These are phyloP conservation scores for Dichomitus squalens DNA, from an alignment of 1,284 basidiomycete species.

Conservation along the genomic window DNA sequence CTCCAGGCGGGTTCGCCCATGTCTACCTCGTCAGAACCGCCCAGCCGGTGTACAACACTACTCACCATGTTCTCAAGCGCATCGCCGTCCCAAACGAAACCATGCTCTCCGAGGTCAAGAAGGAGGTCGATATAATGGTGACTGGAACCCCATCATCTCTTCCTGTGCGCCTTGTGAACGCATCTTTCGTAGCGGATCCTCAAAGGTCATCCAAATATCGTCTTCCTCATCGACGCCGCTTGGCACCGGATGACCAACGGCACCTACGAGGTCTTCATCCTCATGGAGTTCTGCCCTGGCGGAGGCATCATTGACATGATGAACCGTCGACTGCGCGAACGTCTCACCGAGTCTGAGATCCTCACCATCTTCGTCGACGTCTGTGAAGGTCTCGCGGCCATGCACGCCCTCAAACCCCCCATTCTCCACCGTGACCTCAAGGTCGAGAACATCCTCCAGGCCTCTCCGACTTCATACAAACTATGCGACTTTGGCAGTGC, in stretches of 20 bases:
- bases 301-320: constrained; percentile 99
- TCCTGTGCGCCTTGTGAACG: constrained; percentile 7
- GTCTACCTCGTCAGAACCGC: constrained; percentile 94
- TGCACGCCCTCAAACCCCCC: constrained; percentile 92
- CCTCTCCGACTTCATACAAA: constrained; percentile 81
- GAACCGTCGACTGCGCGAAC: constrained; percentile 93
- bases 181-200: constrained; percentile 65
- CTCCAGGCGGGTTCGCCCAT: constrained; percentile 94
- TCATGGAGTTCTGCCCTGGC: constrained; percentile 96
- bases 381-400: constrained; percentile 90
- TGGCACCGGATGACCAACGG: constrained; percentile 84
- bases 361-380: constrained; percentile 97
- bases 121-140: constrained; percentile 99
- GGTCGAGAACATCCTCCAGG: constrained; percentile 96
- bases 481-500: constrained; percentile 99
- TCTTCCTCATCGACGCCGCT: constrained; percentile 93
- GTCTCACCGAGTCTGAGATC: constrained; percentile 94
- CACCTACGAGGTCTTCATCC: constrained; percentile 94
- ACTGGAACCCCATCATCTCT: constrained; percentile 37
- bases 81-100: constrained; percentile 92
- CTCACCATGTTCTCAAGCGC: constrained; percentile 96
- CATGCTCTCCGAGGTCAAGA: constrained; percentile 93
- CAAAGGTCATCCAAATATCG: constrained; percentile 90
- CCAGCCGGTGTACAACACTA: constrained; percentile 84
- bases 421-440: constrained; percentile 98